phyloP scores from a whole-genome alignment of 2,329 filamentous ascomycete genomes.

The Didymella keratinophila region DNA sequence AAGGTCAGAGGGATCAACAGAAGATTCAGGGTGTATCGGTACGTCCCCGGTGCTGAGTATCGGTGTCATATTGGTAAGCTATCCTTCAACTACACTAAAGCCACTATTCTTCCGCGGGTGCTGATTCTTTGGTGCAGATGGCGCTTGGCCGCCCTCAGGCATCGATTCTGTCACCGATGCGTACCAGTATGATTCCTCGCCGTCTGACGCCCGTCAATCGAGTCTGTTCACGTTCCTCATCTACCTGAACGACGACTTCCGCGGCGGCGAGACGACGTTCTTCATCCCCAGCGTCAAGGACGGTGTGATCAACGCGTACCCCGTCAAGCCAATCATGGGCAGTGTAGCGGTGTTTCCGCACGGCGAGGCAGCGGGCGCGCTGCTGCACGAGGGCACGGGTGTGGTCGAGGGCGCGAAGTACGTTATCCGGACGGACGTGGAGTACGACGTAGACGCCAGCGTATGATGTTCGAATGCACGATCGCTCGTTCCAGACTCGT shows the following conservation, averaged over 20 bases:
- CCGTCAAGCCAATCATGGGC: conserved; percentile 73
- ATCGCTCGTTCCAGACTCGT: not conserved
- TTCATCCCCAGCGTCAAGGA: conserved; percentile 71
- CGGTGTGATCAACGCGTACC: conserved; percentile 73
- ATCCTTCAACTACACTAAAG: not conserved
- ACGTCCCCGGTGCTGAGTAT: conserved; percentile 76
- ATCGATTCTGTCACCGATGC: conserved; percentile 62
- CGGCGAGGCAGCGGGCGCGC: conserved; percentile 69
- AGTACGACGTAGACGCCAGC: conserved; percentile 66
- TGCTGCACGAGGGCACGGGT: conserved; percentile 75
- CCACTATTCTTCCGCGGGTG: not conserved
- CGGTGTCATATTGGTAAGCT: conserved; percentile 66
- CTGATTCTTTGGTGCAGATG: conserved; percentile 54
- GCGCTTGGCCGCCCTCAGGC: conserved; percentile 75
- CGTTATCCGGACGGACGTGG: conserved; percentile 74
- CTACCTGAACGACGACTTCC: conserved; percentile 75
- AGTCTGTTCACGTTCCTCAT: conserved; percentile 74
- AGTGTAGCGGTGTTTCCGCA: conserved; percentile 74
- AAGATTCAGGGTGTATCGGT: conserved; percentile 75
- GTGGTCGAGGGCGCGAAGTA: conserved; percentile 73
- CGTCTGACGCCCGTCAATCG: conserved; percentile 66
- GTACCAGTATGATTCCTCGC: conserved; percentile 73
- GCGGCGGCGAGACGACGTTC: conserved; percentile 75
- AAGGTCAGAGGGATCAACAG: conserved; percentile 70
- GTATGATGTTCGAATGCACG: conserved; percentile 10